phyloP scores from a whole-genome alignment of 176 grass and related monocot species.

The Panicum miliaceum region DNA sequence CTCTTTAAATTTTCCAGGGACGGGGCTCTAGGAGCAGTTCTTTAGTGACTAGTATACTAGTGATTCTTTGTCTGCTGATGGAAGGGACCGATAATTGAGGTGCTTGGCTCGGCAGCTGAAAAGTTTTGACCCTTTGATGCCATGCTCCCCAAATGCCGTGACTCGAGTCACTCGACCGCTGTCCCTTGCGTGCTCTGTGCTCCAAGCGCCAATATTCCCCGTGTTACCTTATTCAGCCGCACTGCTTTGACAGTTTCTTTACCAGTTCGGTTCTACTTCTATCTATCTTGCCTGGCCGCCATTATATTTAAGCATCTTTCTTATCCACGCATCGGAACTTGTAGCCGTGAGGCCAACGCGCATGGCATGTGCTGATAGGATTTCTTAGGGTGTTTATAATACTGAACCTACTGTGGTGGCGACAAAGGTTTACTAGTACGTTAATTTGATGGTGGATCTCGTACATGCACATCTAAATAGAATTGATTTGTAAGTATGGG shows the following conservation, averaged over 20 bases:
- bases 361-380: slow-evolving; percentile 56
- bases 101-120: slow-evolving; percentile 46
- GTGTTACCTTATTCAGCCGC: slow-evolving; percentile 1
- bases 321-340: slow-evolving; percentile 61
- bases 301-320: slow-evolving; percentile 51
- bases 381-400: not conserved
- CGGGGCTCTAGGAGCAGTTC: slow-evolving; percentile 11
- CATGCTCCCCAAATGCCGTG: slow-evolving; percentile 34
- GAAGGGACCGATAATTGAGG: not conserved
- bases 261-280: not conserved
- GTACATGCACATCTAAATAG: not conserved
- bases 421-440: not conserved
- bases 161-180: not conserved
- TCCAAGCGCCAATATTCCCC: not conserved
- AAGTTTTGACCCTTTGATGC: slow-evolving; percentile 61
- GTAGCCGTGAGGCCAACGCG: slow-evolving; percentile 50
- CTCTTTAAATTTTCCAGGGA: not conserved
- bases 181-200: slow-evolving; percentile 46
- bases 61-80: not conserved
- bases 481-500: not conserved
- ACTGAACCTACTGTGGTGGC: not conserved
- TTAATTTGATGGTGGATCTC: not conserved
- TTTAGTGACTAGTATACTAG: not conserved
- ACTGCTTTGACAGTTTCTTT: not conserved
- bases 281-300: not conserved